Evolutionary conservation across 331 rosid species (phyloP).

Genomic region (Prunus yedoensis): DNA sequence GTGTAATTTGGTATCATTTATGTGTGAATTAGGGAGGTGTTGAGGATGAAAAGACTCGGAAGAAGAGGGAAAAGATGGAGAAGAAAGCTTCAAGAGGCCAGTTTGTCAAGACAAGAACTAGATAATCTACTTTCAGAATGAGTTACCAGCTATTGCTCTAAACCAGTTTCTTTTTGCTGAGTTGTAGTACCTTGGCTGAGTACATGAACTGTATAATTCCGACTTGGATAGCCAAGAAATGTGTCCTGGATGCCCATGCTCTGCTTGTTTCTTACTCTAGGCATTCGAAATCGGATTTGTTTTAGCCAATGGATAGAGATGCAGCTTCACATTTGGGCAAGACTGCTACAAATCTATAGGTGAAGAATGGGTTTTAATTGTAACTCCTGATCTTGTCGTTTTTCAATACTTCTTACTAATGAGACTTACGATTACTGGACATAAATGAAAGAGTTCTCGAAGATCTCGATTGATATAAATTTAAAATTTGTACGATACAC

Average conservation of each 20-base stretch:
- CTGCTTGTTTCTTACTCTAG: neutral
- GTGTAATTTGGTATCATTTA: neutral
- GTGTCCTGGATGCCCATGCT: neutral
- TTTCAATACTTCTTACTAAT: neutral
- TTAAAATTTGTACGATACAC: neutral
- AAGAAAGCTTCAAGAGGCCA: conserved; percentile 85
- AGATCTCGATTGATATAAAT: neutral
- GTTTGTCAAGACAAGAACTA: conserved; percentile 68
- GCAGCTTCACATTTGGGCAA: neutral
- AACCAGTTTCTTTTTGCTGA: neutral
- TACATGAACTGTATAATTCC: neutral
- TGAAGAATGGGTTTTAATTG: neutral
- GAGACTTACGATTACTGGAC: too few species aligned
- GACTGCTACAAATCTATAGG: neutral
- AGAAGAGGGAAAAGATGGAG: conserved; percentile 96
- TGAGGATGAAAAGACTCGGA: conserved; percentile 92
- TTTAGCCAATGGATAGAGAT: neutral
- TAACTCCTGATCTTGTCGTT: neutral
- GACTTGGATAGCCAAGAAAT: neutral
- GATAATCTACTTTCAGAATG: conserved; percentile 31
- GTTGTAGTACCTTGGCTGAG: neutral
- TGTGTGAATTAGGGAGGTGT: conserved; percentile 49
- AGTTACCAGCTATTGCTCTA: neutral
- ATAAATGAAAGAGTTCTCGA: too few species aligned
- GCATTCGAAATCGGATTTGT: neutral